Percentiles rank a stretch among this genome's conserved stretches.
Conservation (phyloP, 1,139 yeast species). For the Suhomyces yuchorum region DNA sequence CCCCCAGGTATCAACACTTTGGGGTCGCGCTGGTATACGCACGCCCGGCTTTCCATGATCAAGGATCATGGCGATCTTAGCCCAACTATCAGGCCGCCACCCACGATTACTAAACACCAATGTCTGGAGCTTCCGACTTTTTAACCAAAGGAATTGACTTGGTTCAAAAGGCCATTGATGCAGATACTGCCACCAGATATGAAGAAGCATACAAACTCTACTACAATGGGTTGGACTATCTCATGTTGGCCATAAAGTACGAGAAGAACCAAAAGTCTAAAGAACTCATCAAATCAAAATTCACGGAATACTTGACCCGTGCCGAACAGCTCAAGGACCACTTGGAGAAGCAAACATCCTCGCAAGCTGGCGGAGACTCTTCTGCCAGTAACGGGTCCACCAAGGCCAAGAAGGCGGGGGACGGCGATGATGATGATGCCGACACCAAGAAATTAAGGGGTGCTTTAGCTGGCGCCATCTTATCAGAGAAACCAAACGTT, state of each 20-base stretch:
- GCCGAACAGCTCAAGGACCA: constrained; percentile 95
- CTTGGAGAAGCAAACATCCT: constrained; percentile 62
- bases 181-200: constrained; percentile 86
- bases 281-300: constrained; percentile 83
- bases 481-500: constrained; percentile 91
- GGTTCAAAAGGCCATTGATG: constrained; percentile 92
- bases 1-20: not conserved
- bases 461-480: constrained; percentile 89
- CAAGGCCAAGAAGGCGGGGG: constrained; percentile 55
- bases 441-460: constrained; percentile 88
- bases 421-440: constrained; percentile 69
- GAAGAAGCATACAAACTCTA: constrained; percentile 94
- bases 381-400: constrained; percentile 57
- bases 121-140: constrained; percentile 70
- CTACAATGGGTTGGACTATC: constrained; percentile 89
- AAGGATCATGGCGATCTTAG: not conserved
- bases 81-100: not conserved
- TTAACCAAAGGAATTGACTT: constrained; percentile 90
- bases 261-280: constrained; percentile 91
- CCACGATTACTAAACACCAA: constrained; percentile 9
- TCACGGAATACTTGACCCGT: constrained; percentile 86
- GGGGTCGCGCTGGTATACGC: constrained; percentile 1
- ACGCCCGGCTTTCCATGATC: not conserved
- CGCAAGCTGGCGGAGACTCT: constrained; percentile 49
- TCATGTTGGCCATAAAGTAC: constrained; percentile 94